Base-by-base conservation (phyloP, 257 asterid genomes). In the Fraxinus cuspidata region DNA sequence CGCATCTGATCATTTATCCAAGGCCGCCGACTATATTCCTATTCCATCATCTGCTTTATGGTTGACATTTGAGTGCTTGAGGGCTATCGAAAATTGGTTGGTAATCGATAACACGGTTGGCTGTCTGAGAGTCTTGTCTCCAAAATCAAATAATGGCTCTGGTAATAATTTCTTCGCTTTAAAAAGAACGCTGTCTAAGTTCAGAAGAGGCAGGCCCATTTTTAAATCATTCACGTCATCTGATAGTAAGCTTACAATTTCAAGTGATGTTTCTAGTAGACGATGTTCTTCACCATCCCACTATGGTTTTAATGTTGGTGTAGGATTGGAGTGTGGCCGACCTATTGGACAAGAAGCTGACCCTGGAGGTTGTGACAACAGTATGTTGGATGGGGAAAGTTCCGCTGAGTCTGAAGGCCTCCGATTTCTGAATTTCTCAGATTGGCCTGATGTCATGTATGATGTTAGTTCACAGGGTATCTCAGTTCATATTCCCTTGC, bases 381-480 rank as follows among this genome's bases (percentile, higher is more conserved):
- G 70, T 81, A 11, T 74, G 70, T 77, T 83, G 60, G 94, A 92
- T 79, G 94, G 87, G 77, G 94, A 90, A 81, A 84, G 77, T 85
- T 75, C 85, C 77, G 66, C 83, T 11, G 97, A 88, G 76, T 77
- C 86, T 37, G 96, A 93, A 84, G 91, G 94, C 77, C 88, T 90
- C 63, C 88, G 90, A 80, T 85, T 90, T 82, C 85, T 93, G 77
- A 86, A 91, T 86, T 81, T 81, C 79, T 85, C 98, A 12, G 94
- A 87, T 73, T 96, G 99, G 99, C 98, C 95, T 44, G 89, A 89
- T 79, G 91, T 93, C 80, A 70, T 84, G 6, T 90, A 88, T 86
- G 94, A 90, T 82, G 99, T 96, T 74, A 92, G 98, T 82, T 88
- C 90, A n/a, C 97, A 90, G 83, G 94, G 90, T 81, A 88, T 88